These are phyloP conservation scores for Tillandsia fasciculata DNA, from an alignment of 176 grass and related monocot genomes.

Conservation along the genomic window DNA sequence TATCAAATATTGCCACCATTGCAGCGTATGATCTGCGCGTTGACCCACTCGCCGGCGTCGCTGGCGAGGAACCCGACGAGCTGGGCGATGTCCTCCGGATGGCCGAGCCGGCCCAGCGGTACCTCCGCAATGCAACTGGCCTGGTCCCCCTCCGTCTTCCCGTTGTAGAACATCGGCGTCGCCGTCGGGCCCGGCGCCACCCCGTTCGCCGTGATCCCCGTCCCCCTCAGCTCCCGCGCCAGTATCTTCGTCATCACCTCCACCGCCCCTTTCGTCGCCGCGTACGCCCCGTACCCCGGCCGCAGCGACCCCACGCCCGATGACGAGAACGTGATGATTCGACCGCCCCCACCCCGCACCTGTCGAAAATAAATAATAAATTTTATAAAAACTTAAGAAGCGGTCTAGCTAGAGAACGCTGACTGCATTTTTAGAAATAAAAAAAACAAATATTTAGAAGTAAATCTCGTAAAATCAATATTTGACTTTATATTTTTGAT, in stretches of 20 bases:
- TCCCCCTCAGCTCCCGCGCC: slow-evolving; percentile 50
- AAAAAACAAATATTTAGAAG: no score
- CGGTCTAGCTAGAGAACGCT: no score
- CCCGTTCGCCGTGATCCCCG: slow-evolving; percentile 32
- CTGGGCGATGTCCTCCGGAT: slow-evolving; percentile 44
- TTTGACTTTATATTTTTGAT: no score
- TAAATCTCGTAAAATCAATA: no score
- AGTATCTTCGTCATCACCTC: slow-evolving; percentile 55
- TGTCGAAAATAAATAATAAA: no score
- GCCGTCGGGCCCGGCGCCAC: slow-evolving; percentile 46
- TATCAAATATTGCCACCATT: slow-evolving; percentile 31
- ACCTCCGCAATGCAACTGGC: slow-evolving; percentile 27
- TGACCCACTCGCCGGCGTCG: slow-evolving; percentile 45
- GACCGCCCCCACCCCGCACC: slow-evolving; percentile 41
- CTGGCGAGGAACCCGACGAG: slow-evolving; percentile 39
- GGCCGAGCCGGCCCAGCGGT: slow-evolving; percentile 40
- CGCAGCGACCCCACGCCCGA: slow-evolving; percentile 25
- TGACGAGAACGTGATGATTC: slow-evolving; percentile 66
- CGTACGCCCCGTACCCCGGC: slow-evolving; percentile 42
- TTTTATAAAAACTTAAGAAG: no score
- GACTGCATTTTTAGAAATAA: no score
- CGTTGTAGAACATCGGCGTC: slow-evolving; percentile 51
- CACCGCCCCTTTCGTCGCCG: slow-evolving; percentile 43
- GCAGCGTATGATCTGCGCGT: slow-evolving; percentile 38
- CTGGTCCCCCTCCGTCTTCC: slow-evolving; percentile 36